Base-by-base conservation (phyloP, 768 basidiomycete genomes). In the Lanmaoa rubissima region DNA sequence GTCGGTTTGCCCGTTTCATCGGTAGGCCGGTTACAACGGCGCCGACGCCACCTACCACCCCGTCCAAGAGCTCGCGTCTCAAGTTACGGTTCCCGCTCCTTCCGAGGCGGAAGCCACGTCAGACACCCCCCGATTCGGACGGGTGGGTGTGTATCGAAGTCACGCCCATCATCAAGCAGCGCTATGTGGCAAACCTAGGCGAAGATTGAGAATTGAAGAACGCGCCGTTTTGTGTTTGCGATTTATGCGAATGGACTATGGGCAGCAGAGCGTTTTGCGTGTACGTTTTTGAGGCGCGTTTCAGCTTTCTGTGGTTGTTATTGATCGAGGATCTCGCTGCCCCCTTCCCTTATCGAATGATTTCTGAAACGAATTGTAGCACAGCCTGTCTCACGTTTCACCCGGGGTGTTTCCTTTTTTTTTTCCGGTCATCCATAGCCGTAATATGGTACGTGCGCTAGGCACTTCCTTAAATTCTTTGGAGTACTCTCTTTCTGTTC, bases 101-200 rank as follows among this genome's bases (percentile, higher is more conserved):
- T 0, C 54, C 58, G 10, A 62, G 48, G 39, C 61, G 70, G 31
- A 66, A 57, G 19, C 19, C 21, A n/a, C 66, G 55, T 26, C 55
- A 39, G 39, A 17, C 56, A 4, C 59, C 57, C 9, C 39, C 36
- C 11, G 67, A 39, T 31, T 60, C 58, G 34, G 71, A 66, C 1
- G 72, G 69, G 11, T 72, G 72, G 70, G 65, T 72, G 19, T 67
- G 59, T 41, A 60, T 72, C 53, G 70, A 73, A 5, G 49, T 74
- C 28, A 67, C 59, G 7, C 68, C 70, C 4, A 16, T 55, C 46
- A 63, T 72, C 32, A 45, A 48, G 40, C 60, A 69, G 46, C 67
- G 46, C 19, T 58, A 51, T 31, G 43, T 72, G 1, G 38, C 60
- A 7, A 19, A 60, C 36, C 53, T 52, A 7, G 62, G 34, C 14